Conservation (phyloP, 2,329 filamentous ascomycete genomes). For the Lasiodiplodia sp. region DNA sequence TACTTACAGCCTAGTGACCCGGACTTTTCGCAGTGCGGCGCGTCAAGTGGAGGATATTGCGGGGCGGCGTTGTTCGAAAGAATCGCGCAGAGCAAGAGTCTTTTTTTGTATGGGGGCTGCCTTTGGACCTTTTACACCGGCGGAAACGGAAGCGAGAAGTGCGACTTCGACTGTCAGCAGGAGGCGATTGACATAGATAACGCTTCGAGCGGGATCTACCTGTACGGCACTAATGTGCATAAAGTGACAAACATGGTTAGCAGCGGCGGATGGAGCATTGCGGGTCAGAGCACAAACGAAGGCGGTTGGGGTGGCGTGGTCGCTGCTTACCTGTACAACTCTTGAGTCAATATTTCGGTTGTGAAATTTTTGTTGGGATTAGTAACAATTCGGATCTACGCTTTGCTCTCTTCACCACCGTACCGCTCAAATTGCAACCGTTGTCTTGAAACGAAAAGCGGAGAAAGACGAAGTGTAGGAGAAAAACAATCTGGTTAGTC, state of each 20-base stretch:
- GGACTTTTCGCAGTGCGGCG: slow-evolving; percentile 37
- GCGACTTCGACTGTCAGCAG: slow-evolving; percentile 17
- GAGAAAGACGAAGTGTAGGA: too few species aligned
- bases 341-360: slow-evolving; percentile 22
- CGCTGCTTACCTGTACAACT: slow-evolving; percentile 28
- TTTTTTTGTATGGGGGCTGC: slow-evolving; percentile 28
- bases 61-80: slow-evolving; percentile 28
- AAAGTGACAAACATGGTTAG: slow-evolving; percentile 24
- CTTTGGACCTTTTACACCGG: slow-evolving; percentile 28
- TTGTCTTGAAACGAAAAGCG: neutral
- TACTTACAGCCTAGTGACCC: slow-evolving; percentile 42
- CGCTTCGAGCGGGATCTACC: neutral
- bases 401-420: neutral
- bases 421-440: neutral
- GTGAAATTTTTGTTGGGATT: slow-evolving; percentile 18
- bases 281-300: slow-evolving; percentile 2
- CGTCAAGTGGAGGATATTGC: slow-evolving; percentile 30
- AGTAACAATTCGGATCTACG: neutral
- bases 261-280: slow-evolving; percentile 10
- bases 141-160: neutral
- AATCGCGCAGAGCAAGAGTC: neutral
- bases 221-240: slow-evolving; percentile 29
- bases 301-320: slow-evolving; percentile 30
- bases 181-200: slow-evolving; percentile 14
- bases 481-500: neutral